A percentile compares a stretch with the other conserved stretches of the same genome.
These are phyloP conservation scores for Rubia tinctorum DNA, from an alignment of 305 asterid species.

Conservation along the genomic window DNA sequence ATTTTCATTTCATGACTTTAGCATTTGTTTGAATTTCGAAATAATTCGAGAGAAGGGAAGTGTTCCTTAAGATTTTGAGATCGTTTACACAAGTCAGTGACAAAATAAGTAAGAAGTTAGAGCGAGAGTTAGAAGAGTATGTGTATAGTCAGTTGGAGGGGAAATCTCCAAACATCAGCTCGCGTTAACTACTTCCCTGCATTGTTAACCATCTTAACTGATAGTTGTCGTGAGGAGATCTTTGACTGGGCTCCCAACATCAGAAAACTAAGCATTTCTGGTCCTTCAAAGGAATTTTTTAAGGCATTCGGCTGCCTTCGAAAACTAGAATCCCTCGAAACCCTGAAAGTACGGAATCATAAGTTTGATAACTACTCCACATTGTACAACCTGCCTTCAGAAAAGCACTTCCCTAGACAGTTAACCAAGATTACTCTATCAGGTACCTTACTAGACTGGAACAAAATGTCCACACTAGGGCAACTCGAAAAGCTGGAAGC, in stretches of 20 bases:
- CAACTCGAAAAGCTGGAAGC: not conserved
- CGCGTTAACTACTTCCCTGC: no score
- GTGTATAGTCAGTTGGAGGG: constrained; percentile 30
- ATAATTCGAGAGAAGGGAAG: constrained; percentile 42
- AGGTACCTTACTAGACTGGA: not conserved
- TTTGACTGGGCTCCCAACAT: not conserved
- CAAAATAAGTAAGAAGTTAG: constrained; percentile 28
- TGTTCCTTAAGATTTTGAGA: constrained; percentile 43
- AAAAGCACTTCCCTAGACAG: not conserved
- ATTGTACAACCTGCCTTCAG: not conserved
- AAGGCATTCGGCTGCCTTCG: not conserved
- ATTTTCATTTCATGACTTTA: constrained; percentile 29
- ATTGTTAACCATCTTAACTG: constrained; percentile 30
- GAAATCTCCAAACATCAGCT: no score
- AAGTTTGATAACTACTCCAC: not conserved
- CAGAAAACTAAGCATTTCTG: not conserved
- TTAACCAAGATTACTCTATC: not conserved
- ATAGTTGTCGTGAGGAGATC: not conserved
- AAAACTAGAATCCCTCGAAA: not conserved
- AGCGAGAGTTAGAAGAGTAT: constrained; percentile 32
- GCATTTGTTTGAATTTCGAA: constrained; percentile 61
- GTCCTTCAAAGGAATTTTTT: not conserved
- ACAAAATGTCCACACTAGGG: not conserved
- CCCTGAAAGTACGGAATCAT: not conserved
- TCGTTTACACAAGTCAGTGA: constrained; percentile 28